Percentiles rank a stretch among this genome's conserved stretches.
phyloP scores from a whole-genome alignment of 345 rosid species.

The Corymbia maculata region DNA sequence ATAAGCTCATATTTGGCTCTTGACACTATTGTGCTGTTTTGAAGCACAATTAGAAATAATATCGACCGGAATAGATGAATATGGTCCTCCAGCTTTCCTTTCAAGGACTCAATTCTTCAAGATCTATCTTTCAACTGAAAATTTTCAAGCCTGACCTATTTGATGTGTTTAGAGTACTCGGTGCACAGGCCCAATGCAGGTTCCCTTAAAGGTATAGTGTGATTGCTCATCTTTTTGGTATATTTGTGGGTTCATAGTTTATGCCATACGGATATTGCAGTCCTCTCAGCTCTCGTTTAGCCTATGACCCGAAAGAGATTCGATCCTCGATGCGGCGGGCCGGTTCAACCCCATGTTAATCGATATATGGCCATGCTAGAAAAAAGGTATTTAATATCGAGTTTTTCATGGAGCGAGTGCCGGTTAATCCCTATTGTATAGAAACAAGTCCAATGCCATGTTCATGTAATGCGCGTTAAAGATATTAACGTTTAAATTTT shows the following conservation, averaged over 20 bases:
- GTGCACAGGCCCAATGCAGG: slow-evolving; percentile 55
- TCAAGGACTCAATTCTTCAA: slow-evolving; percentile 71
- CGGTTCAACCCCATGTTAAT: too few relatives aligned
- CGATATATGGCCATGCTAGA: too few relatives aligned
- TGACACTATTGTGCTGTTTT: not conserved
- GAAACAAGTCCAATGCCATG: too few relatives aligned
- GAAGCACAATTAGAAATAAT: not conserved
- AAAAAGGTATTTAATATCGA: too few relatives aligned
- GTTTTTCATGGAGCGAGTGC: too few relatives aligned
- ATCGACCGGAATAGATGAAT: not conserved
- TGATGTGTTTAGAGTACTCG: slow-evolving; percentile 41
- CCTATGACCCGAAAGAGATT: too few relatives aligned
- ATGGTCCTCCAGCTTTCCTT: slow-evolving; percentile 38
- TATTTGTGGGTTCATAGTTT: not conserved
- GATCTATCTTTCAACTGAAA: slow-evolving; percentile 61
- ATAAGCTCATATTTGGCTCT: not conserved
- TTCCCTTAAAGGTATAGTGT: slow-evolving; percentile 58
- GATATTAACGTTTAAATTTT: too few relatives aligned
- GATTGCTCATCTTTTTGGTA: not conserved
- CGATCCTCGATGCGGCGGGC: too few relatives aligned
- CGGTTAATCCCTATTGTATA: too few relatives aligned
- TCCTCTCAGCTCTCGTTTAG: too few relatives aligned
- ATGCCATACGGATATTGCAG: slow-evolving; percentile 8
- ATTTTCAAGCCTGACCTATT: slow-evolving; percentile 57
- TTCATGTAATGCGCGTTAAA: too few relatives aligned